These are phyloP conservation scores for Epichloe bromicola DNA, from an alignment of 2,329 filamentous ascomycete species.

Conservation along the genomic window DNA sequence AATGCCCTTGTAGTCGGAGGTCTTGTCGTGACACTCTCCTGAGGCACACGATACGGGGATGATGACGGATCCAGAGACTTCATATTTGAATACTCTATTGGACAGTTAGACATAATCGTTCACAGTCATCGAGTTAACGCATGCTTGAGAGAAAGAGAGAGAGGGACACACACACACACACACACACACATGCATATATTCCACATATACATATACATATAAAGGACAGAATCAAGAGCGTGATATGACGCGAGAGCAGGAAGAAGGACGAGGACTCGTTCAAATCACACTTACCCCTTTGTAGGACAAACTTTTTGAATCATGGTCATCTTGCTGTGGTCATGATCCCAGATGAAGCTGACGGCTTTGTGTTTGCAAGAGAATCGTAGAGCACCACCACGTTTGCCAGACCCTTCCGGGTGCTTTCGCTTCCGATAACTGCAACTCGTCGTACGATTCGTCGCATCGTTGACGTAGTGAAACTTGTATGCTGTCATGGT, in stretches of 20 bases:
- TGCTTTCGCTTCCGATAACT: constrained; percentile 29
- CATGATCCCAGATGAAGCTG: constrained; percentile 29
- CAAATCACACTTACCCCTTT: constrained; percentile 19
- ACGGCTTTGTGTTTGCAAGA: constrained; percentile 28
- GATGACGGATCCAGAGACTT: constrained; percentile 17
- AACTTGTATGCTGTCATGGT: constrained; percentile 24
- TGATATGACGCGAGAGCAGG: background rate
- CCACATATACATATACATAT: no score
- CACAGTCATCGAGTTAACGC: no score
- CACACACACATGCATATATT: no score
- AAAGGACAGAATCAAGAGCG: background rate
- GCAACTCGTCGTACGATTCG: constrained; percentile 28
- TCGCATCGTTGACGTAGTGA: constrained; percentile 26
- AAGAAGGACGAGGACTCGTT: no score
- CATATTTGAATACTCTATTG: constrained; percentile 10
- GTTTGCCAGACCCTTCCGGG: constrained; percentile 17
- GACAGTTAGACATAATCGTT: background rate
- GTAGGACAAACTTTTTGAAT: constrained; percentile 31
- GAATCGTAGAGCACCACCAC: constrained; percentile 21
- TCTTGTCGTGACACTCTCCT: background rate
- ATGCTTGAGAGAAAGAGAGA: no score
- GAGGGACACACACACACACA: no score
- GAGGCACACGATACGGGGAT: constrained; percentile 8
- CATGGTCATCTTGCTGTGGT: constrained; percentile 22
- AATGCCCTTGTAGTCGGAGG: background rate